Conservation (phyloP, 2,329 filamentous ascomycete genomes). For the Coniochaeta sp. region DNA sequence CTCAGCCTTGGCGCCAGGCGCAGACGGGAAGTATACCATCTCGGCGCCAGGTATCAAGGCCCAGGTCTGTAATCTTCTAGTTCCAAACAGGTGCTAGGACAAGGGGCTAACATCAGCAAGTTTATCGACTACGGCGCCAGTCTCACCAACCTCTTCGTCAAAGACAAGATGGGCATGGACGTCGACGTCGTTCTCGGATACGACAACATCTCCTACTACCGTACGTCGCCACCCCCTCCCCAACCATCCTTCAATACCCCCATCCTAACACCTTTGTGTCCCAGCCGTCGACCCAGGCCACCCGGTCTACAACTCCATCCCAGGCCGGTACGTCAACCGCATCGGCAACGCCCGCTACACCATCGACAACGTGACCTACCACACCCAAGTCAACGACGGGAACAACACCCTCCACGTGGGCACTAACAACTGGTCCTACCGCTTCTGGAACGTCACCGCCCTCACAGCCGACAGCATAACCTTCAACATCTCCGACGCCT, state of each 20-base stretch:
- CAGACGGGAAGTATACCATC: constrained; percentile 28
- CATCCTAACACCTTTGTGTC: not conserved
- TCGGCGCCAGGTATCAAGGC: constrained; percentile 26
- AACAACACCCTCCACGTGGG: constrained; percentile 51
- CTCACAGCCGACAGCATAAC: constrained; percentile 52
- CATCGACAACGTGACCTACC: constrained; percentile 45
- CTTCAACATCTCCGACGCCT: constrained; percentile 57
- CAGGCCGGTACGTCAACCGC: constrained; percentile 57
- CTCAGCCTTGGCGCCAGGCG: constrained; percentile 14
- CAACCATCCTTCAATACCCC: constrained; percentile 1
- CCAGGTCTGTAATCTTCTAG: constrained; percentile 24
- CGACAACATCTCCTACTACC: constrained; percentile 53
- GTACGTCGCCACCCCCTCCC: constrained; percentile 18
- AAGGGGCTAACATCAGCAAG: constrained; percentile 34
- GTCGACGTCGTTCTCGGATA: constrained; percentile 59
- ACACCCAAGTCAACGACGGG: constrained; percentile 47
- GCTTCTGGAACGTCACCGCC: constrained; percentile 54
- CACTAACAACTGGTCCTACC: constrained; percentile 55
- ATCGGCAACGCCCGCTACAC: constrained; percentile 52
- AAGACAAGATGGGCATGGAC: constrained; percentile 53
- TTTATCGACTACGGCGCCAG: constrained; percentile 55
- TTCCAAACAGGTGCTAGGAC: constrained; percentile 13
- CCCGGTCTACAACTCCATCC: constrained; percentile 55
- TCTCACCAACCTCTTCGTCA: constrained; percentile 56
- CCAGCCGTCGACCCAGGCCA: constrained; percentile 41